phyloP scores from a whole-genome alignment of 495 filamentous ascomycete genomes.

The Astrothelium macrocarpum region DNA sequence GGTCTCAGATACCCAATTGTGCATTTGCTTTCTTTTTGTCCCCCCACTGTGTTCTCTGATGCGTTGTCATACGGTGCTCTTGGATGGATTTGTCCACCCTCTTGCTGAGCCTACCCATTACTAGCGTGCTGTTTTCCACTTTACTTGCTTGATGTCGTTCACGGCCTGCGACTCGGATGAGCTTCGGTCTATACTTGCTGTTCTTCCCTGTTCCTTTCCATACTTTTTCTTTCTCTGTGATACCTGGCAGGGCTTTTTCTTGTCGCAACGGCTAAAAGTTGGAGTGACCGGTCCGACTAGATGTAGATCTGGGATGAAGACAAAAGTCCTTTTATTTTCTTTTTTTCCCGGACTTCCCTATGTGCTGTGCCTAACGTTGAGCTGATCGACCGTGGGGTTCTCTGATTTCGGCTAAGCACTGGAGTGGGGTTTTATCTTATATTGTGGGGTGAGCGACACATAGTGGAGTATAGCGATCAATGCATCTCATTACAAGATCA shows the following conservation, averaged over 20 bases:
- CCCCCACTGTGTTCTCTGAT: neutral
- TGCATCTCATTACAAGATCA: no score
- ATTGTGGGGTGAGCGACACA: no score
- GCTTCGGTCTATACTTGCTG: neutral
- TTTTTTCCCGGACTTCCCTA: no score
- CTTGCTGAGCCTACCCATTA: neutral
- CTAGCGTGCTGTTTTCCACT: neutral
- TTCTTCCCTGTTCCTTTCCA: neutral
- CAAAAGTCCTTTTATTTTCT: neutral
- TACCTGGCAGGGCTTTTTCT: neutral
- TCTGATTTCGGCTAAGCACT: no score
- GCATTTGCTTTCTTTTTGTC: neutral
- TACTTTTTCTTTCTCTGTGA: constrained; percentile 1
- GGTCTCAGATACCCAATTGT: constrained; percentile 3
- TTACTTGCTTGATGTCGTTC: neutral
- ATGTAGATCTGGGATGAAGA: constrained; percentile 6
- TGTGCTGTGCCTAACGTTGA: neutral
- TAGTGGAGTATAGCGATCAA: no score
- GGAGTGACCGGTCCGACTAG: neutral
- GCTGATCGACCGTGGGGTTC: neutral
- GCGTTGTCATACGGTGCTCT: neutral
- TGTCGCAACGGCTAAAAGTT: neutral
- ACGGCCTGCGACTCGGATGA: neutral
- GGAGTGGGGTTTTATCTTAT: no score
- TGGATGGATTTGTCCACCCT: neutral